Evolutionary conservation across 1,284 basidiomycete species (phyloP).

Genomic region (Rhodotorula sp.): DNA sequence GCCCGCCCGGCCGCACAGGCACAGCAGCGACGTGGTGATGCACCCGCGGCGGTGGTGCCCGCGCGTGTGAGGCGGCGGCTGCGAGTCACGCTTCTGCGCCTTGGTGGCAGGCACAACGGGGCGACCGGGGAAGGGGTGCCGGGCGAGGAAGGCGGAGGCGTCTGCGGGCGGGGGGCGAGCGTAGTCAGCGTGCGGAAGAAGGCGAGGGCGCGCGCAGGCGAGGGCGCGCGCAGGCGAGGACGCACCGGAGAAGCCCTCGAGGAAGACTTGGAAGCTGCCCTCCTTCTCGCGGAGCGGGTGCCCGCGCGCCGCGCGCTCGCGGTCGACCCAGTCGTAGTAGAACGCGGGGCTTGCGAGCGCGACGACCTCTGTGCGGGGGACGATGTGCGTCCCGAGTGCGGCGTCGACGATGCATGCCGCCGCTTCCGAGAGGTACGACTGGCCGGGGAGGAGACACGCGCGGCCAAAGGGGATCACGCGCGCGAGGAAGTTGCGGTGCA

Average conservation of each 20-base stretch:
- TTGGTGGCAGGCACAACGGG: constrained; percentile 60
- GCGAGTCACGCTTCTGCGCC: constrained; percentile 52
- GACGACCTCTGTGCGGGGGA: constrained; percentile 81
- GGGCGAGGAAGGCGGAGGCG: constrained; percentile 79
- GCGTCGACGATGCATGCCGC: constrained; percentile 82
- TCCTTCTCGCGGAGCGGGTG: constrained; percentile 71
- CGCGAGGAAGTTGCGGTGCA: constrained; percentile 68
- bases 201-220: background rate
- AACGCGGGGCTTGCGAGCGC: constrained; percentile 80
- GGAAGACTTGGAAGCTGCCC: constrained; percentile 85
- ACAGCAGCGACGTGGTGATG: constrained; percentile 59
- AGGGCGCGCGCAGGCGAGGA: background rate
- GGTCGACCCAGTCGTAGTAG: constrained; percentile 84
- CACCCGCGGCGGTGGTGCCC: constrained; percentile 56
- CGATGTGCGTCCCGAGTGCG: constrained; percentile 72
- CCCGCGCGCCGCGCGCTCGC: constrained; percentile 64
- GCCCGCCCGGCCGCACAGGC: constrained; percentile 75
- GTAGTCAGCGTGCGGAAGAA: background rate
- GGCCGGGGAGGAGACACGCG: constrained; percentile 78
- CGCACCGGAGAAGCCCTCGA: constrained; percentile 75
- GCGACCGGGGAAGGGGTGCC: constrained; percentile 83
- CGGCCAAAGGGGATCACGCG: constrained; percentile 64
- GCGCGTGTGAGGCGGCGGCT: constrained; percentile 58
- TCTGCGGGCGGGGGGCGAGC: constrained; percentile 56
- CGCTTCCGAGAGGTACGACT: constrained; percentile 62